Evolutionary conservation across 495 filamentous ascomycete genomes (phyloP).

Genomic region (Neurospora intermedia): DNA sequence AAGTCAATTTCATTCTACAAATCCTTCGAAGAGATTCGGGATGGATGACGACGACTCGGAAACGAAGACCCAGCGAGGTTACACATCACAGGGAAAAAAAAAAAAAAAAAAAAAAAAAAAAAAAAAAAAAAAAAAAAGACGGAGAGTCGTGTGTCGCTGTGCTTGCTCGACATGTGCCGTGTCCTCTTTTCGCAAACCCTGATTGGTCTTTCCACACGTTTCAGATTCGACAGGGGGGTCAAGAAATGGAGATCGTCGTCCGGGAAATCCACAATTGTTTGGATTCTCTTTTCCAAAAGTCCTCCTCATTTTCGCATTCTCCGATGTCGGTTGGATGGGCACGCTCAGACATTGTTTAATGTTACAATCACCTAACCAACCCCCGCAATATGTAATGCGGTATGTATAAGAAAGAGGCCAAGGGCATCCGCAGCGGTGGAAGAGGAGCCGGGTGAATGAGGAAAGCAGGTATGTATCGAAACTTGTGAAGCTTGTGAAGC

Average conservation of each 20-base stretch:
- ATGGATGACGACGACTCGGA: neutral
- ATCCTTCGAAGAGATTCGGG: neutral
- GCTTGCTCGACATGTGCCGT: too few species aligned
- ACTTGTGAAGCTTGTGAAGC: neutral
- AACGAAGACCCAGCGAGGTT: neutral
- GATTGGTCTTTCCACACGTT: slow-evolving; percentile 2
- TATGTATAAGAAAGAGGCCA: neutral
- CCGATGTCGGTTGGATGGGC: neutral
- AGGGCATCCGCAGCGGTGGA: neutral
- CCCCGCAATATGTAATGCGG: neutral
- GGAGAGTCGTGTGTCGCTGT: too few species aligned
- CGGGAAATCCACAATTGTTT: neutral
- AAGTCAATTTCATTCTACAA: neutral
- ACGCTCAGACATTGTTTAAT: neutral
- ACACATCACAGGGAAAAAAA: too few species aligned
- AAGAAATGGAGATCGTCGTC: slow-evolving; percentile 13
- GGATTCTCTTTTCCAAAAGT: too few species aligned
- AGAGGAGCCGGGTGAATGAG: neutral
- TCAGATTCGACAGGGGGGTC: slow-evolving; percentile 9
- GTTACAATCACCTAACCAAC: neutral
- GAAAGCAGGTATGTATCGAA: neutral
- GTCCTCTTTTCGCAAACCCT: too few species aligned
- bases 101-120: too few species aligned
- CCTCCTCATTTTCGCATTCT: neutral
- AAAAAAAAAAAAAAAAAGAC: too few species aligned